phyloP scores from a whole-genome alignment of 108 stramenopile genomes.

The Parietichytrium sp. region DNA sequence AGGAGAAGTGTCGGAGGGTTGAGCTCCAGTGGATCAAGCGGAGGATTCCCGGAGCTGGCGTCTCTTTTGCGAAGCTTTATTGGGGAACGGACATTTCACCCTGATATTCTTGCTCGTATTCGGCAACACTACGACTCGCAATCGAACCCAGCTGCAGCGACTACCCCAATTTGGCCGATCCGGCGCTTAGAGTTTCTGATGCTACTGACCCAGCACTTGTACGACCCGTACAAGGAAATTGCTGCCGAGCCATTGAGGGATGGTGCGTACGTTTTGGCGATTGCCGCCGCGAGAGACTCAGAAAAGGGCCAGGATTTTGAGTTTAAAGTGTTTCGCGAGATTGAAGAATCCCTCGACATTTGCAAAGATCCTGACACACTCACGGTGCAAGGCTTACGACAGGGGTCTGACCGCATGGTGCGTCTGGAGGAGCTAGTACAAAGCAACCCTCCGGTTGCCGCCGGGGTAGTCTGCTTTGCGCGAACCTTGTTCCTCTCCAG shows the following conservation, averaged over 20 bases:
- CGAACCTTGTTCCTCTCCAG: neutral
- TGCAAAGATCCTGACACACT: neutral
- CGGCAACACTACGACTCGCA: neutral
- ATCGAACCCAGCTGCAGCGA: neutral
- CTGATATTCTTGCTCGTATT: neutral
- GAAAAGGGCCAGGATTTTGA: conserved; percentile 29
- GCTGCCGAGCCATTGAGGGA: neutral
- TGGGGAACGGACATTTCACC: neutral
- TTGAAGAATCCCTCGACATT: neutral
- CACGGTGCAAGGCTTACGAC: neutral
- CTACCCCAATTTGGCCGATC: neutral
- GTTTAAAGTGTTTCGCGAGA: neutral
- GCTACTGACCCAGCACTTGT: neutral
- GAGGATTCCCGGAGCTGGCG: conserved; percentile 7
- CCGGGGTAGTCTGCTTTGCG: conserved; percentile 16
- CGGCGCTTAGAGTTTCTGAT: conserved; percentile 2
- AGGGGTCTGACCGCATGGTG: neutral
- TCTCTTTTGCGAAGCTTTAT: neutral
- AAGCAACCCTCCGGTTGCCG: neutral
- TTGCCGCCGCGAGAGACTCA: neutral
- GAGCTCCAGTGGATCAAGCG: neutral
- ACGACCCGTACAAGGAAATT: neutral
- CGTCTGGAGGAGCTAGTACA: neutral
- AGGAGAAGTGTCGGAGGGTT: neutral
- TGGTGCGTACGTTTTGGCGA: neutral